Percentiles rank a stretch among this genome's conserved stretches.
These are phyloP conservation scores for Pistacia integerrima DNA, from an alignment of 345 rosid genomes.

Conservation along the genomic window DNA sequence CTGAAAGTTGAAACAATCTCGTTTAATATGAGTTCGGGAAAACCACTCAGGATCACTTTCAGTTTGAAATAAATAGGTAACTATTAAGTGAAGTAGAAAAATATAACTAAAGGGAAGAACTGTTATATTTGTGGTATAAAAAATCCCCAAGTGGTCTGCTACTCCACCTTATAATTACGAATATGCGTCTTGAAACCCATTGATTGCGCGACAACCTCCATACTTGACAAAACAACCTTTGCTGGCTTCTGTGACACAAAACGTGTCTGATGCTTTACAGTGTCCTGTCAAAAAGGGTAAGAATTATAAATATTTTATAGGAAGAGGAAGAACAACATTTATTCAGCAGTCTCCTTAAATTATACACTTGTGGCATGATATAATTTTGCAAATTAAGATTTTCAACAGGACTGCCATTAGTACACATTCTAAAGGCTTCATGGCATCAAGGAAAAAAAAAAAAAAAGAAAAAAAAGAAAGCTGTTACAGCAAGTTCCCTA, in stretches of 20 bases:
- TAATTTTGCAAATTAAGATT: not conserved
- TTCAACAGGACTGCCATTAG: not conserved
- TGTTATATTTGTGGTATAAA: not conserved
- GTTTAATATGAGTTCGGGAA: slow-evolving; percentile 7
- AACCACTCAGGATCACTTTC: not conserved
- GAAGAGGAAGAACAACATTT: slow-evolving; percentile 3
- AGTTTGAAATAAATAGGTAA: not conserved
- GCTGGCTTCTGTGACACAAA: slow-evolving; percentile 88
- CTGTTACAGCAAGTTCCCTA: not conserved
- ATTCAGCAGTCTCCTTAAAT: not conserved
- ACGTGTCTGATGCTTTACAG: slow-evolving; percentile 78
- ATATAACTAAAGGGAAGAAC: not conserved
- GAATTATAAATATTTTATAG: not conserved
- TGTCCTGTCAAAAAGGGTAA: slow-evolving; percentile 51
- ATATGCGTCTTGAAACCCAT: slow-evolving; percentile 98
- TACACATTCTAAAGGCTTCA: no score
- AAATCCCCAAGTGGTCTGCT: not conserved
- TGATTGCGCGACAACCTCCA: slow-evolving; percentile 99
- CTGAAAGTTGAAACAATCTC: slow-evolving; percentile 40
- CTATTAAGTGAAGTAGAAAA: not conserved
- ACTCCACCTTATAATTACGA: slow-evolving; percentile 84
- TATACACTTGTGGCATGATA: slow-evolving; percentile 9
- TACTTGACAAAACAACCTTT: slow-evolving; percentile 80
- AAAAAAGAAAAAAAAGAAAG: not conserved
- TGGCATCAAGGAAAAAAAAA: no score